Evolutionary conservation across 2,329 filamentous ascomycete genomes (phyloP).

Genomic region (Fusarium bactridioides): DNA sequence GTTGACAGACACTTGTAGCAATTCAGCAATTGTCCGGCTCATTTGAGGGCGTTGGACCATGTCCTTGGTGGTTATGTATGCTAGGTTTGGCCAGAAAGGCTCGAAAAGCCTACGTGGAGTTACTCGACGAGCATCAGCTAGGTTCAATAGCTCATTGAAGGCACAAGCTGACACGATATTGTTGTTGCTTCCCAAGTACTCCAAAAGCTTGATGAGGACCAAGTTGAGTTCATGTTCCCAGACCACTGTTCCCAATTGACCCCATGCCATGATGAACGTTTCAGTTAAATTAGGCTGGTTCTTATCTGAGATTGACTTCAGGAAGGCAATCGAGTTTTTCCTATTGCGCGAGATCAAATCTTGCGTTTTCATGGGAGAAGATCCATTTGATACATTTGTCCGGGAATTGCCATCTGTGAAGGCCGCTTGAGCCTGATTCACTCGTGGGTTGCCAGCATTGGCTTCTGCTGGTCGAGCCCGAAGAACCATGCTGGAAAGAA

Average conservation of each 20-base stretch:
- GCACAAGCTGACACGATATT: constrained; percentile 80
- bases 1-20: constrained; percentile 78
- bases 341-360: constrained; percentile 58
- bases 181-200: constrained; percentile 87
- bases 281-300: constrained; percentile 75
- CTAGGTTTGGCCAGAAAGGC: constrained; percentile 89
- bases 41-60: constrained; percentile 83
- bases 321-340: constrained; percentile 71
- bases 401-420: neutral
- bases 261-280: constrained; percentile 85
- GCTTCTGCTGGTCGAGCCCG: constrained; percentile 5
- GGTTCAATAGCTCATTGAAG: constrained; percentile 79
- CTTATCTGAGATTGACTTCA: constrained; percentile 76
- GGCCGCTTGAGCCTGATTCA: constrained; percentile 2
- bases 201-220: constrained; percentile 81
- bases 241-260: constrained; percentile 80
- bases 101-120: constrained; percentile 76
- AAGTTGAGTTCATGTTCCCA: constrained; percentile 86
- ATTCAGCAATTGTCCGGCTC: constrained; percentile 78
- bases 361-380: constrained; percentile 29
- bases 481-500: constrained; percentile 9
- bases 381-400: constrained; percentile 6
- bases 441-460: constrained; percentile 2
- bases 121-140: constrained; percentile 71
- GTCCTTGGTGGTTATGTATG: constrained; percentile 83